These are phyloP conservation scores for Colletotrichum orbiculare DNA, from an alignment of 2,329 filamentous ascomycete genomes.

Conservation along the genomic window DNA sequence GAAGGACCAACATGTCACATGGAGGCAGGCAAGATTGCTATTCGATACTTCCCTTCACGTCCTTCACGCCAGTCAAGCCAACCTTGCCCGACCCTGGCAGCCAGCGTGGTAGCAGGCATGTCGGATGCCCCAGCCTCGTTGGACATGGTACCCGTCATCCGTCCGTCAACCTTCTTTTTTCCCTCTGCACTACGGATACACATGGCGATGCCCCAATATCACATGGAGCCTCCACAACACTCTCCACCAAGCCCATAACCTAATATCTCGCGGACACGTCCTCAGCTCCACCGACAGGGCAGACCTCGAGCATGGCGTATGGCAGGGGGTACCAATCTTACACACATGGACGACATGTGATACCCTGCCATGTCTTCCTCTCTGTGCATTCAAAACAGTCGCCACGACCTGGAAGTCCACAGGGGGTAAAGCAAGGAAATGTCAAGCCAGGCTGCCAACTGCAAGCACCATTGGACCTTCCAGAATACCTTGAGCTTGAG, in stretches of 20 bases:
- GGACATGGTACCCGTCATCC: conserved; percentile 18
- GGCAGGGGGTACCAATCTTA: conserved; percentile 27
- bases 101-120: background rate
- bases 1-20: conserved; percentile 16
- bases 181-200: background rate
- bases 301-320: conserved; percentile 19
- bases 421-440: conserved; percentile 21
- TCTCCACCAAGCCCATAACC: conserved; percentile 6
- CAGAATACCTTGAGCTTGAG: no score
- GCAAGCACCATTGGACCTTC: background rate
- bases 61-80: background rate
- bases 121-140: conserved; percentile 1
- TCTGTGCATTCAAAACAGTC: conserved; percentile 6
- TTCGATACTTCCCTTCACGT: conserved; percentile 14
- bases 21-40: conserved; percentile 19
- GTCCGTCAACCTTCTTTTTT: conserved; percentile 12
- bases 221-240: conserved; percentile 6
- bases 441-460: background rate
- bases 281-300: background rate
- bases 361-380: conserved; percentile 9
- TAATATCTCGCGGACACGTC: background rate
- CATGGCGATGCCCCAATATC: conserved; percentile 3
- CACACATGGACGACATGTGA: conserved; percentile 14
- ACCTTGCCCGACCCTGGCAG: background rate
- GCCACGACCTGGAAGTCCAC: conserved; percentile 10